phyloP scores from a whole-genome alignment of 176 grass and related monocot species.

The Aechmea fasciata region DNA sequence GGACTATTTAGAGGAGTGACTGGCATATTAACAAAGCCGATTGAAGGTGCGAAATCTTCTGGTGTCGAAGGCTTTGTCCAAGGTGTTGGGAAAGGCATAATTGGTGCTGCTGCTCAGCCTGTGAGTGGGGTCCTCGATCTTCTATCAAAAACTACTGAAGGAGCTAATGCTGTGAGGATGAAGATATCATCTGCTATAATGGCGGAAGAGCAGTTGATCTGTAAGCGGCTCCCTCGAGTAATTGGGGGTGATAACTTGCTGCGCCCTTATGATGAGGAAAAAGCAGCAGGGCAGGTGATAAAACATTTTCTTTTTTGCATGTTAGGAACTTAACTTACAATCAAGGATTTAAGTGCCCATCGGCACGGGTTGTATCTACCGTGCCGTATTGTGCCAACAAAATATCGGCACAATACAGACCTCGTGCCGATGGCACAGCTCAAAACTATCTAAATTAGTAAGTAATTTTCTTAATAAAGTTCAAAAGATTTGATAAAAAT shows the following conservation, averaged over 20 bases:
- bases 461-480: too few species aligned
- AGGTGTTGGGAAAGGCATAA: constrained; percentile 93
- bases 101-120: constrained; percentile 92
- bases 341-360: neutral
- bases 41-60: constrained; percentile 92
- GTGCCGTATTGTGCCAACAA: too few species aligned
- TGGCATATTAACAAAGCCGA: constrained; percentile 91
- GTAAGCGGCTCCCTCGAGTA: constrained; percentile 65
- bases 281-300: constrained; percentile 89
- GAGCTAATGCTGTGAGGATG: constrained; percentile 97
- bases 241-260: constrained; percentile 90
- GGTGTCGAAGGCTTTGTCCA: constrained; percentile 97
- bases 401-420: too few species aligned
- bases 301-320: constrained; percentile 18
- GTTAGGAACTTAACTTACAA: neutral
- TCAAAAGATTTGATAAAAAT: too few species aligned
- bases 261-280: constrained; percentile 71
- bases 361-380: too few species aligned
- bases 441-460: too few species aligned
- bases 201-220: constrained; percentile 81
- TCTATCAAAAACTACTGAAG: constrained; percentile 95
- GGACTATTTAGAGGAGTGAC: constrained; percentile 96
- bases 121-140: constrained; percentile 97
- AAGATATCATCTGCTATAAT: constrained; percentile 97
- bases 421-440: too few species aligned